Conservation (phyloP, 805 yeast species). For the Pichia ethanolica region DNA sequence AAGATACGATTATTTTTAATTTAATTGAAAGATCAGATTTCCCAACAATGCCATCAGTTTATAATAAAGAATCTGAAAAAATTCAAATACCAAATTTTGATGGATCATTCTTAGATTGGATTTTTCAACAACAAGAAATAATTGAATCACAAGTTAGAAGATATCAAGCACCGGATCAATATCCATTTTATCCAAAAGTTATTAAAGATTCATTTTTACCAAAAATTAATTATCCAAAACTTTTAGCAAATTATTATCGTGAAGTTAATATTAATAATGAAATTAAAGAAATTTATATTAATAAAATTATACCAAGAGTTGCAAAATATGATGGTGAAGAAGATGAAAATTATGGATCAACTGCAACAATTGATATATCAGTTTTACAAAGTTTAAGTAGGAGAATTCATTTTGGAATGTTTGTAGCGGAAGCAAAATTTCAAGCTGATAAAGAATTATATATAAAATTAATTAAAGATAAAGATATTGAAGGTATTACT, state of each 20-base stretch:
- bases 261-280: constrained; percentile 70
- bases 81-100: constrained; percentile 54
- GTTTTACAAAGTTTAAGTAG: constrained; percentile 82
- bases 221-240: constrained; percentile 65
- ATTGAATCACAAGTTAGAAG: constrained; percentile 77
- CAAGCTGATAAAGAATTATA: constrained; percentile 57
- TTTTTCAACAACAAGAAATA: constrained; percentile 65
- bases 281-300: constrained; percentile 61
- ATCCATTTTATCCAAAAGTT: constrained; percentile 74
- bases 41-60: constrained; percentile 65
- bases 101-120: constrained; percentile 86
- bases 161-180: constrained; percentile 91
- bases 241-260: constrained; percentile 66
- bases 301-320: constrained; percentile 67
- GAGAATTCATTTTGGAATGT: constrained; percentile 93
- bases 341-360: constrained; percentile 80
- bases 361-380: constrained; percentile 78
- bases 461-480: constrained; percentile 53
- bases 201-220: constrained; percentile 70
- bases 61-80: constrained; percentile 39
- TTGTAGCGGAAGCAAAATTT: constrained; percentile 95
- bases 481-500: constrained; percentile 67
- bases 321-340: constrained; percentile 66
- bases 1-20: constrained; percentile 89
- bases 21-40: constrained; percentile 92